phyloP scores from a whole-genome alignment of 306 rosid genomes.

The Mucuna pruriens region DNA sequence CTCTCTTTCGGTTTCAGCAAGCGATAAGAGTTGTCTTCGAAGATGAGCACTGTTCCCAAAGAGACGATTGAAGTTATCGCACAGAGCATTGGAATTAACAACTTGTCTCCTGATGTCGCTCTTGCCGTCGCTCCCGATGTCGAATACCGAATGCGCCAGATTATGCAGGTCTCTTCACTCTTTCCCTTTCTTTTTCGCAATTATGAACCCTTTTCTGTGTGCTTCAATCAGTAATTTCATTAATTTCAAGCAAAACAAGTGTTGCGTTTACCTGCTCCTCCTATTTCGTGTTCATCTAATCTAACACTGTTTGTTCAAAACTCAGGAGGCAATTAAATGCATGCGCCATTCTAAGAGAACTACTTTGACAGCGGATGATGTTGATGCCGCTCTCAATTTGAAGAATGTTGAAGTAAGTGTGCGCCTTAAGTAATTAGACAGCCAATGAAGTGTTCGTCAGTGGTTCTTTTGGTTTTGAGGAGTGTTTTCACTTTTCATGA shows the following conservation, averaged over 20 bases:
- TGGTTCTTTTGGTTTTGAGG: background rate
- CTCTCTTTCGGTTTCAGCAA: background rate
- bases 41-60: constrained; percentile 84
- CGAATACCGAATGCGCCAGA: constrained; percentile 87
- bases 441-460: background rate
- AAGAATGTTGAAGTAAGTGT: constrained; percentile 82
- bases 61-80: constrained; percentile 90
- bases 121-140: constrained; percentile 83
- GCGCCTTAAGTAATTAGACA: background rate
- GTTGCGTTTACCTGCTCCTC: background rate
- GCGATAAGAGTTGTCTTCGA: constrained; percentile 1
- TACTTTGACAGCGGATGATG: constrained; percentile 70
- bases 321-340: constrained; percentile 94
- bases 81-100: constrained; percentile 82
- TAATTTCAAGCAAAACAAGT: background rate
- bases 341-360: constrained; percentile 89
- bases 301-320: background rate
- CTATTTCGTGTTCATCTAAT: background rate
- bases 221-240: background rate
- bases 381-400: constrained; percentile 84
- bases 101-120: constrained; percentile 75
- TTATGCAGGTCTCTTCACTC: constrained; percentile 74
- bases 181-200: background rate
- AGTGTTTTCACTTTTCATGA: background rate
- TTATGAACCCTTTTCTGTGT: background rate